These are phyloP conservation scores for Albugo candida DNA, from an alignment of 352 stramenopile species.

Conservation along the genomic window DNA sequence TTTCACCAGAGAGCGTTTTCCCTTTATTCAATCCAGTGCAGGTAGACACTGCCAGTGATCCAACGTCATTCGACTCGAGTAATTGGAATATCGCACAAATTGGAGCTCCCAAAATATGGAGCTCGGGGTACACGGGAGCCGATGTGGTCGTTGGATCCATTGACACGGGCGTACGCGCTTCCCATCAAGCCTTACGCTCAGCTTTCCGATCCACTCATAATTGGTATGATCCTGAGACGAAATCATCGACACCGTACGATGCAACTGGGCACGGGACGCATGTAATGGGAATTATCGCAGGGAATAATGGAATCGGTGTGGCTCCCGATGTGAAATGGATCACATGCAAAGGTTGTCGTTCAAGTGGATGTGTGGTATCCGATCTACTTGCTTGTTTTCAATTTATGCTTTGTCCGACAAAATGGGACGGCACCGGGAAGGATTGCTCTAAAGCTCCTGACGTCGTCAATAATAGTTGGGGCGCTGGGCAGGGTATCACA, in stretches of 20 bases:
- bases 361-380: conserved; percentile 7
- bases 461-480: conserved; percentile 43
- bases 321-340: conserved; percentile 29
- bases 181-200: conserved; percentile 14
- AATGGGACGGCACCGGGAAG: conserved; percentile 24
- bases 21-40: conserved; percentile 2
- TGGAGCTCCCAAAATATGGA: conserved; percentile 17
- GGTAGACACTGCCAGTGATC: background rate
- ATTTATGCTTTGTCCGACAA: conserved; percentile 38
- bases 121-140: conserved; percentile 14
- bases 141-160: conserved; percentile 23
- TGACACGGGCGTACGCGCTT: conserved; percentile 21
- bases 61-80: background rate
- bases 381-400: conserved; percentile 20
- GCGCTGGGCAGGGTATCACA: conserved; percentile 11
- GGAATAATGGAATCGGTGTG: conserved; percentile 16
- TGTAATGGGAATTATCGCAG: conserved; percentile 26
- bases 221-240: conserved; percentile 20
- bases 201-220: conserved; percentile 19
- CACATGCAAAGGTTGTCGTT: conserved; percentile 20
- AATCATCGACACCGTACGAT: conserved; percentile 18
- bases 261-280: conserved; percentile 27
- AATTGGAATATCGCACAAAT: conserved; percentile 28
- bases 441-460: conserved; percentile 24
- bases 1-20: conserved; percentile 13